Evolutionary conservation across 495 filamentous ascomycete genomes (phyloP).

Genomic region (Chaetomium tenue): DNA sequence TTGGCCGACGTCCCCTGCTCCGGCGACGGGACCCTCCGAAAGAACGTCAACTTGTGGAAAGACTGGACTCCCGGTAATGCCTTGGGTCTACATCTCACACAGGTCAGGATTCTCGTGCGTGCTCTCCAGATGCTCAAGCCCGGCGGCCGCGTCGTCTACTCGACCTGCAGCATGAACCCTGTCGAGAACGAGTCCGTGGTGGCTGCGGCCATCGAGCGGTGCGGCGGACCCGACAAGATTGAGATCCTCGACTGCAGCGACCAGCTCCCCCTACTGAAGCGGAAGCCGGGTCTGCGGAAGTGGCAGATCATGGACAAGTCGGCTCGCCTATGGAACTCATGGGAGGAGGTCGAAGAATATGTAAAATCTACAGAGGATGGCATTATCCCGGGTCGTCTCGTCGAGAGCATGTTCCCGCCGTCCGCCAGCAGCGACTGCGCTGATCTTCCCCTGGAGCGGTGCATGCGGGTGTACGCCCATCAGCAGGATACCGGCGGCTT

Average conservation of each 20-base stretch:
- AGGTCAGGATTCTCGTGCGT: constrained; percentile 85
- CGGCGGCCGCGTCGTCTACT: constrained; percentile 91
- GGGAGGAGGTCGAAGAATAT: constrained; percentile 70
- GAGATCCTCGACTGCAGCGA: constrained; percentile 77
- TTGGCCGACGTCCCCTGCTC: constrained; percentile 96
- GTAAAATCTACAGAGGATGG: constrained; percentile 56
- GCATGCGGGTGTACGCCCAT: constrained; percentile 92
- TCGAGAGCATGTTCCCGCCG: constrained; percentile 76
- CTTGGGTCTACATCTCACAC: constrained; percentile 77
- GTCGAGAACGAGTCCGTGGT: constrained; percentile 97
- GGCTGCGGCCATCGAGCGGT: constrained; percentile 75
- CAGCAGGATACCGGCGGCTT: constrained; percentile 95
- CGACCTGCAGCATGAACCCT: constrained; percentile 97
- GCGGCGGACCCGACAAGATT: constrained; percentile 79
- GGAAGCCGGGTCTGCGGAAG: constrained; percentile 64
- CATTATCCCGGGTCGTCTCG: constrained; percentile 56
- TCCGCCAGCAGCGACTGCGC: constrained; percentile 54
- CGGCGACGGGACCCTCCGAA: constrained; percentile 86
- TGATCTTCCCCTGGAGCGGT: constrained; percentile 75
- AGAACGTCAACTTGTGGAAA: constrained; percentile 90
- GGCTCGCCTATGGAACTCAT: constrained; percentile 70
- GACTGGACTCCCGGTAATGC: constrained; percentile 86
- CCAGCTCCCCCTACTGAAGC: constrained; percentile 70
- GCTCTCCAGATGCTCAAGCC: constrained; percentile 96
- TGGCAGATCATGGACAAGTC: constrained; percentile 92